Conservation (phyloP, 441 rosid genomes). For the Populus trichocarpa region DNA sequence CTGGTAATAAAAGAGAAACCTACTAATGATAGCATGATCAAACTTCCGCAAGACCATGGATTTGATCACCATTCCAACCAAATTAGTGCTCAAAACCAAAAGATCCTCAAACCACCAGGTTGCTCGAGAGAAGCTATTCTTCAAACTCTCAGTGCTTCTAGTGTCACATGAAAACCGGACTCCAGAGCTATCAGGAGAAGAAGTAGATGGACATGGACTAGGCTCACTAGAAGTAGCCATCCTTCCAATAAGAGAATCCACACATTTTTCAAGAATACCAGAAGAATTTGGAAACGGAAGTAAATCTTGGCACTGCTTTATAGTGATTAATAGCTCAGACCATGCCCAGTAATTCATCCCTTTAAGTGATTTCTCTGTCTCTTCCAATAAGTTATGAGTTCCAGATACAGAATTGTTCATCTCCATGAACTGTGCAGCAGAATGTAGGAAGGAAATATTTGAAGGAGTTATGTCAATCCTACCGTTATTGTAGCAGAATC, state of each 20-base stretch:
- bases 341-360: slow-evolving; percentile 67
- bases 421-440: slow-evolving; percentile 76
- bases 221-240: slow-evolving; percentile 45
- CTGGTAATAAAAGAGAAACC: slow-evolving; percentile 73
- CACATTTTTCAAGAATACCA: slow-evolving; percentile 33
- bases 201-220: slow-evolving; percentile 66
- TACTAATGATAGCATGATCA: slow-evolving; percentile 49
- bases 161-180: slow-evolving; percentile 68
- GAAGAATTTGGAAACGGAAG: slow-evolving; percentile 28
- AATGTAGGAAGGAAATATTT: slow-evolving; percentile 48
- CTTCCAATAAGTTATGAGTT: slow-evolving; percentile 41
- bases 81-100: slow-evolving; percentile 28
- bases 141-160: slow-evolving; percentile 76
- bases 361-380: slow-evolving; percentile 57
- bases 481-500: slow-evolving; percentile 72
- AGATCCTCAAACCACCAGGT: slow-evolving; percentile 91
- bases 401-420: slow-evolving; percentile 35
- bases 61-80: slow-evolving; percentile 43
- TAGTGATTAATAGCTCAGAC: slow-evolving; percentile 62
- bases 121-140: slow-evolving; percentile 38
- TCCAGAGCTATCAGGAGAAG: slow-evolving; percentile 65
- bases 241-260: slow-evolving; percentile 58
- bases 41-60: slow-evolving; percentile 48
- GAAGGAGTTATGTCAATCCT: slow-evolving; percentile 42
- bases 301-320: slow-evolving; percentile 63